Conservation (phyloP, 2,329 filamentous ascomycete species). For the Aureobasidium sp. region DNA sequence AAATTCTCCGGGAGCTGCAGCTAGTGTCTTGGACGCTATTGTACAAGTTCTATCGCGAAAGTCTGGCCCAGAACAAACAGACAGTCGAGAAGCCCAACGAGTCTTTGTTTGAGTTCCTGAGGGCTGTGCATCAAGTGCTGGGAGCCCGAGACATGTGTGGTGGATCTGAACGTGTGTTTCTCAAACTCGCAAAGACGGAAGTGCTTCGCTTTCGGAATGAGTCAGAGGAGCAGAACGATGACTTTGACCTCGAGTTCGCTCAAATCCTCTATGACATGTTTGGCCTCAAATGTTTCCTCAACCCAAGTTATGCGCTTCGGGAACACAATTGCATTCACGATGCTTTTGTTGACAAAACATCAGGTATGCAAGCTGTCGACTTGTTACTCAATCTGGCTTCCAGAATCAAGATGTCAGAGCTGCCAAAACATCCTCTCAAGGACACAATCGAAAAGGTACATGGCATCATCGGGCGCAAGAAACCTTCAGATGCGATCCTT, state of each 20-base stretch:
- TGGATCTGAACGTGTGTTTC: conserved; percentile 76
- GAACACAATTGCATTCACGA: conserved; percentile 72
- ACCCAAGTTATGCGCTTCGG: conserved; percentile 28
- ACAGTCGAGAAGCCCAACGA: conserved; percentile 56
- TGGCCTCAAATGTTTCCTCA: conserved; percentile 55
- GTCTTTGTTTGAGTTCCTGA: conserved; percentile 69
- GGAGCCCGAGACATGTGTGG: conserved; percentile 82
- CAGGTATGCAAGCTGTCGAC: conserved; percentile 73
- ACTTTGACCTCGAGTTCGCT: conserved; percentile 77
- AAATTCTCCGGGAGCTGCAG: conserved; percentile 71
- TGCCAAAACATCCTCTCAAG: conserved; percentile 86
- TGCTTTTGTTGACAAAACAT: conserved; percentile 68
- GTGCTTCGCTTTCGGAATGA: conserved; percentile 54
- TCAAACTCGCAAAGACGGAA: conserved; percentile 83
- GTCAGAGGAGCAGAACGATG: conserved; percentile 56
- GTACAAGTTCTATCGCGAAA: conserved; percentile 71
- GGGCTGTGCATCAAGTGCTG: conserved; percentile 73
- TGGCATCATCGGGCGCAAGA: conserved; percentile 68
- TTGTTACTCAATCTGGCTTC: conserved; percentile 74
- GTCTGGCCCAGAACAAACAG: conserved; percentile 56
- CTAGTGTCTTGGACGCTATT: conserved; percentile 81
- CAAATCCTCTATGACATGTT: conserved; percentile 80
- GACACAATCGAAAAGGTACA: conserved; percentile 89
- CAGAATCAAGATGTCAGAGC: conserved; percentile 79
- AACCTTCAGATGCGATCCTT: conserved; percentile 69